phyloP scores from a whole-genome alignment of 345 rosid species.

The Pistacia integerrima region DNA sequence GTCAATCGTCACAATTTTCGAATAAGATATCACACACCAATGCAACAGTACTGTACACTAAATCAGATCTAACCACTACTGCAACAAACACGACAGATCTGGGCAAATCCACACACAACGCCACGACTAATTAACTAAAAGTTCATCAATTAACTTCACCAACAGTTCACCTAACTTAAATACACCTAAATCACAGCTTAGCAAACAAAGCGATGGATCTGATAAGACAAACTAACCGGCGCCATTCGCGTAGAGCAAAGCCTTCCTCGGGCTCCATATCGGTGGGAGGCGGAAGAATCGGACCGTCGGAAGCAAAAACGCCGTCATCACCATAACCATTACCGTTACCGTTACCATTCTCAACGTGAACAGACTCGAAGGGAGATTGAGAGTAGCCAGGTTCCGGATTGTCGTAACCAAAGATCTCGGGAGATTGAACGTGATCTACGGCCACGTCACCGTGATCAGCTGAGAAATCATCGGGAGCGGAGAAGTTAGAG shows the following conservation, averaged over 20 bases:
- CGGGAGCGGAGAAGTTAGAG: constrained; percentile 45
- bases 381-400: constrained; percentile 50
- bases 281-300: constrained; percentile 68
- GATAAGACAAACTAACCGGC: constrained; percentile 53
- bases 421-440: constrained; percentile 29
- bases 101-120: constrained; percentile 15
- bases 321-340: constrained; percentile 43
- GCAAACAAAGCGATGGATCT: not conserved
- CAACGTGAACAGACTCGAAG: constrained; percentile 45
- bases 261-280: constrained; percentile 76
- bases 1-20: not conserved
- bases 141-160: not conserved
- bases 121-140: not conserved
- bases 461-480: constrained; percentile 30
- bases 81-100: constrained; percentile 27
- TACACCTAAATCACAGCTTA: not conserved
- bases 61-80: constrained; percentile 31
- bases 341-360: constrained; percentile 63
- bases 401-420: constrained; percentile 52
- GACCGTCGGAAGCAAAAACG: constrained; percentile 58
- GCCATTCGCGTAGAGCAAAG: constrained; percentile 72
- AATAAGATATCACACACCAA: not conserved
- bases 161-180: not conserved
- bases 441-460: constrained; percentile 37
- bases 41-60: not conserved